phyloP scores from a whole-genome alignment of 2,329 filamentous ascomycete genomes.

The Botrytis cinerea region DNA sequence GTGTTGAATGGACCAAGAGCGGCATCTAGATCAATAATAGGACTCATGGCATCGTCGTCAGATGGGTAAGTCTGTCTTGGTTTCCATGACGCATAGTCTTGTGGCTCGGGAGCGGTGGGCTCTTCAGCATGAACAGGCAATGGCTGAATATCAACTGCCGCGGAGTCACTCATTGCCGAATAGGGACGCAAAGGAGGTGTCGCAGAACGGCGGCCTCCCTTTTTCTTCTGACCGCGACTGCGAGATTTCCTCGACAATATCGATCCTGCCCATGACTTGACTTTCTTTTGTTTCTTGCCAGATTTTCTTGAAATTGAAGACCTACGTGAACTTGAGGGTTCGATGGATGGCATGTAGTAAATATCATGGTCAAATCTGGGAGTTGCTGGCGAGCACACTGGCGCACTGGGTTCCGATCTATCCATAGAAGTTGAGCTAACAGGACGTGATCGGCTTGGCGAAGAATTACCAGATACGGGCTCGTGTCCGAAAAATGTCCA shows the following conservation, averaged over 20 bases:
- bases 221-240: conserved; percentile 47
- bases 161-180: conserved; percentile 35
- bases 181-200: conserved; percentile 47
- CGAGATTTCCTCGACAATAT: conserved; percentile 53
- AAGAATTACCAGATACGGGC: conserved; percentile 43
- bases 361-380: conserved; percentile 28
- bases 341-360: conserved; percentile 34
- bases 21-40: conserved; percentile 91
- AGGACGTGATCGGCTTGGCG: conserved; percentile 50
- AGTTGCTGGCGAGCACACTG: conserved; percentile 20
- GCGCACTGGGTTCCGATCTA: conserved; percentile 33
- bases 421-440: conserved; percentile 45
- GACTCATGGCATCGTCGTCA: conserved; percentile 68
- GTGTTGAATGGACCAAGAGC: conserved; percentile 92
- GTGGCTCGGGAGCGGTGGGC: conserved; percentile 31
- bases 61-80: conserved; percentile 44
- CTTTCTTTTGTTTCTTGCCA: conserved; percentile 67
- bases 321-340: conserved; percentile 34
- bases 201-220: conserved; percentile 45
- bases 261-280: conserved; percentile 62
- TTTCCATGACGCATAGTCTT: conserved; percentile 43
- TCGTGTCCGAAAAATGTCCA: conserved; percentile 42
- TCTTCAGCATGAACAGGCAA: conserved; percentile 19
- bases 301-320: conserved; percentile 39
- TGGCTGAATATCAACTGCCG: conserved; percentile 31